Conservation (phyloP, 495 filamentous ascomycete species). For the Aspergillus nidulans region DNA sequence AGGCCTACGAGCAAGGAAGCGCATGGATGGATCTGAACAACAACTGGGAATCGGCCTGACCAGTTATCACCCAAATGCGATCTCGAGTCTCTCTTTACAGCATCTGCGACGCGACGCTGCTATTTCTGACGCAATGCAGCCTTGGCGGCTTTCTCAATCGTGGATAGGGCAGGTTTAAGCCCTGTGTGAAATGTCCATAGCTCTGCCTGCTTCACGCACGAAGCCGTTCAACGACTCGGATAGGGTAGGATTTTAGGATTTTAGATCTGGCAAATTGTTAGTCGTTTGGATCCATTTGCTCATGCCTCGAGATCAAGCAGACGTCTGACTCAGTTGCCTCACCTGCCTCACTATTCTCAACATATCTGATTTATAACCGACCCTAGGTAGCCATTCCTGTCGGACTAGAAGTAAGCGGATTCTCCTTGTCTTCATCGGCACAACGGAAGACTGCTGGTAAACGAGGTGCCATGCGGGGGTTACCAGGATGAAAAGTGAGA, state of each 20-base stretch:
- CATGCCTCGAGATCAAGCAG: background rate
- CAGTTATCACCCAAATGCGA: background rate
- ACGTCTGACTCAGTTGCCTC: background rate
- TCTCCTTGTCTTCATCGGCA: background rate
- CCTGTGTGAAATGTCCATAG: background rate
- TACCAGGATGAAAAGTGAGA: conserved; percentile 13
- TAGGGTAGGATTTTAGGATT: background rate
- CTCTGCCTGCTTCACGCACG: background rate
- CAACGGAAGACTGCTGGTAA: background rate
- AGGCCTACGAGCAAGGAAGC: background rate
- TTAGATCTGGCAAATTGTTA: background rate
- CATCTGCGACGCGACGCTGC: conserved; percentile 4
- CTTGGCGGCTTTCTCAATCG: background rate
- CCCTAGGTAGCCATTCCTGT: background rate
- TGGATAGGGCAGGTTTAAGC: background rate
- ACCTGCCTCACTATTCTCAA: no score
- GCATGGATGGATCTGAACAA: background rate
- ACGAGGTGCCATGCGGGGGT: conserved; percentile 13
- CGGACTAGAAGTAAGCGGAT: background rate
- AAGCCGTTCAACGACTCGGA: background rate
- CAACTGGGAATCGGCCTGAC: background rate
- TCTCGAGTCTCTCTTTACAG: conserved; percentile 6
- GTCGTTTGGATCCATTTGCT: background rate
- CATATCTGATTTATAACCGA: background rate
- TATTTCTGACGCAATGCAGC: background rate